Evolutionary conservation across 1,284 basidiomycete species (phyloP), one percentile per base, ranked within the genome.

Genomic region (Hemileia vastatrix): DNA sequence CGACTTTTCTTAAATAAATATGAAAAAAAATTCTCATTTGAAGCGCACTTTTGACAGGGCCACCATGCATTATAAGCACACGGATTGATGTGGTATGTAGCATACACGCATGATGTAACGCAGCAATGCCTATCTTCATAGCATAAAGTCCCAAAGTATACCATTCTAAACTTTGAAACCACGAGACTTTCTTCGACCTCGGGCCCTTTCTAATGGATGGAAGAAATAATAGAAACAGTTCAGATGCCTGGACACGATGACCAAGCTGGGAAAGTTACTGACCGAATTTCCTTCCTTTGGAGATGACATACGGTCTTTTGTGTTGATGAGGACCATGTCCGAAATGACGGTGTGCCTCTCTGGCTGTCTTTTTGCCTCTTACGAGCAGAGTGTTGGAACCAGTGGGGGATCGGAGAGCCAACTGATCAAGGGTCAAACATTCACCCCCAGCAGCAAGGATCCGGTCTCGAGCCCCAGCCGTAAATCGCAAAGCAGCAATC

Each of bases 361-460:
- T 85, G 65, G 87, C 83, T 79, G 86, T 95, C 84, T 88, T 88
- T 80, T 88, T 87, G 71, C 94, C 95, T 67, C 92, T 83, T 72
- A 95, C 80, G 70, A 98, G 80, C 68, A 99, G 83, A 57, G 93
- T 97, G 85, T 96, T 96, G 70, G 88, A 83, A 69, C 95, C 94
- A 61, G 90, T 96, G 44, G 94, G 94, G 65, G 91, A 84, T 67
- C 93, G 86, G 69, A 91, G 79, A 62, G 94, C 94, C 69, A 98
- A 88, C 80, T 97, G 93, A 79, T 99, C 94, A 71, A 99, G 84
- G 68, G 95, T 98, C 72, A 99, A 77, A 68, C 82, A 83, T 81
- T 98, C 94, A 76, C 94, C 94, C 71, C 94, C 94, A 63, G 92
- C 89, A 76, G 90, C 90, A 75, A 91, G 78, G 78, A 99, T 97